Evolutionary conservation across 179 eudicot genomes (phyloP), one percentile per base, ranked within the genome.

Genomic region (Beta corolliflora): DNA sequence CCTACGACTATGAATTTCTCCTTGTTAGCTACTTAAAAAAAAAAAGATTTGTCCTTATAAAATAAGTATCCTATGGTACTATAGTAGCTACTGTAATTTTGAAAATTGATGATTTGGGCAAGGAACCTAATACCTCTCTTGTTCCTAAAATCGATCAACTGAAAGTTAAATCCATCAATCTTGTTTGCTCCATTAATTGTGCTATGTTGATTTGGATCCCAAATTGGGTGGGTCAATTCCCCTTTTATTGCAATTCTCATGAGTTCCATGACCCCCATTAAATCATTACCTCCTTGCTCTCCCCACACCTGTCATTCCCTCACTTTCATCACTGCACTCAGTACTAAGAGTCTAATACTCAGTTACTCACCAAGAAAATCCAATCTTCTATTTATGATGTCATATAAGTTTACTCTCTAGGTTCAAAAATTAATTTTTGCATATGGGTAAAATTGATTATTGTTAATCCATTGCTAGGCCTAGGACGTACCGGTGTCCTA

Each of bases 131-230:
- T n/a, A 77, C 1, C 6, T 31, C 41, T 36, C 48, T 56, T 41
- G 76, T 77, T 73, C 65, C 67, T 75, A 81, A 31, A 2, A 1
- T 2, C 2, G 2, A 81, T 81, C 59, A 78, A 78, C 69, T 73
- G 7, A 52, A 46, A 54, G 55, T 25, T 31, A 52, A 5, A 18
- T 56, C 56, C 68, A 75, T 61, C 31, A 56, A n/a, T 81, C 55
- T 58, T 59, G 69, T 41, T 73, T 61, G 79, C 73, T 74, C 87
- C 87, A 82, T 73, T 75, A 82, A 79, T 82, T 85, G 78, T 85
- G 87, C 75, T 53, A 55, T 75, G 71, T 85, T 75, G 82, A 79
- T 75, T 53, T 74, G 84, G 82, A 82, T 82, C 63, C 80, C 84
- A 60, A 78, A 36, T 56, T 74, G 71, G 68, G 79, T 84, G 87